phyloP scores from a whole-genome alignment of 768 basidiomycete species.

The Tephrocybe sp. region DNA sequence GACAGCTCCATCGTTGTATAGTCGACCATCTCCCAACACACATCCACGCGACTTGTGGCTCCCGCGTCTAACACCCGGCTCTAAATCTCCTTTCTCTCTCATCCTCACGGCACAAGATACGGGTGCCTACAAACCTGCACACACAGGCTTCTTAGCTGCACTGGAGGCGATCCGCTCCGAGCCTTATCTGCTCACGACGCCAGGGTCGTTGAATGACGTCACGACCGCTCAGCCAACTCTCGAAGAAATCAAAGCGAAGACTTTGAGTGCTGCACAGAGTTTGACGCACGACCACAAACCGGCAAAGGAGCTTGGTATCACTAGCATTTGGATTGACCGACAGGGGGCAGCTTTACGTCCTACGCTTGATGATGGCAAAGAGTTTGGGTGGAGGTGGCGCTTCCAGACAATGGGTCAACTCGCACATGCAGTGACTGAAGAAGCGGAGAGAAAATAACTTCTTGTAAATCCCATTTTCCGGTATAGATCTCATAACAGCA shows the following conservation, averaged over 20 bases:
- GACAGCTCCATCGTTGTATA: conserved; percentile 24
- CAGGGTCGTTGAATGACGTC: conserved; percentile 20
- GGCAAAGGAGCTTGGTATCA: conserved; percentile 53
- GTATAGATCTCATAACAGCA: too few relatives aligned
- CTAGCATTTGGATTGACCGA: conserved; percentile 68
- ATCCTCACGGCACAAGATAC: conserved; percentile 73
- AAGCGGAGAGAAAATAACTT: conserved; percentile 19
- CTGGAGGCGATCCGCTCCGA: conserved; percentile 44
- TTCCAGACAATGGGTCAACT: conserved; percentile 63
- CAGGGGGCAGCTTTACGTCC: conserved; percentile 46
- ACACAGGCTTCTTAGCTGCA: conserved; percentile 50
- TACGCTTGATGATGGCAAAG: conserved; percentile 23
- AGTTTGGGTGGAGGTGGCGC: conserved; percentile 44
- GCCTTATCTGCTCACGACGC: conserved; percentile 30
- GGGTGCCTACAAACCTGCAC: conserved; percentile 71
- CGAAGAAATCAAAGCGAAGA: conserved; percentile 41
- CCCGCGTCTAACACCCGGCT: conserved; percentile 37
- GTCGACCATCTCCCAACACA: conserved; percentile 29
- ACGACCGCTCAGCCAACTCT: conserved; percentile 16
- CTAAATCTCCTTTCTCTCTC: conserved; percentile 61
- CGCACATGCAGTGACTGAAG: conserved; percentile 56
- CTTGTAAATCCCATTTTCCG: too few relatives aligned
- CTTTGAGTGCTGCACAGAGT: conserved; percentile 70
- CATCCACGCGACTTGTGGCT: conserved; percentile 42
- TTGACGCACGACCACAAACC: conserved; percentile 67